These are phyloP conservation scores for Penicillium lagena DNA, from an alignment of 495 filamentous ascomycete genomes.

Conservation along the genomic window DNA sequence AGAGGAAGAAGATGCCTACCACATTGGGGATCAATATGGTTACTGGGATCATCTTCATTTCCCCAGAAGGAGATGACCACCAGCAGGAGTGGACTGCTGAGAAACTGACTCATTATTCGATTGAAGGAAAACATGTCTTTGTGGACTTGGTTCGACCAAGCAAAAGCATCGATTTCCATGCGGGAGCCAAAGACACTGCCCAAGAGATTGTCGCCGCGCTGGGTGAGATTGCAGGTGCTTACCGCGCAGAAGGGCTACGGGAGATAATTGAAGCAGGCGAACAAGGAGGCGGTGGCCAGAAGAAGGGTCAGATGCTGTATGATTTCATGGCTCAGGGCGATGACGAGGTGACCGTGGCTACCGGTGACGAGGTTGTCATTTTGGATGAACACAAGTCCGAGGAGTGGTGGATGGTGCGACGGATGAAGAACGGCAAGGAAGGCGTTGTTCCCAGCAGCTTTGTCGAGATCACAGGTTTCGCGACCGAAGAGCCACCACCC, in stretches of 20 bases:
- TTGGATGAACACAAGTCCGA: conserved; percentile 87
- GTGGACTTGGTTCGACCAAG: conserved; percentile 85
- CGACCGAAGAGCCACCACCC: conserved; percentile 31
- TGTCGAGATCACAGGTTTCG: conserved; percentile 71
- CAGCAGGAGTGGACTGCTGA: conserved; percentile 91
- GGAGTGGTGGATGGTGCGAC: conserved; percentile 96
- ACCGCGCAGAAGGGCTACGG: conserved; percentile 72
- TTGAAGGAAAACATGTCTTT: conserved; percentile 97
- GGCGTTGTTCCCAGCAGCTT: conserved; percentile 99
- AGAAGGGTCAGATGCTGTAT: conserved; percentile 78
- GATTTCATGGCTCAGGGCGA: conserved; percentile 96
- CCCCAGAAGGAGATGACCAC: conserved; percentile 82
- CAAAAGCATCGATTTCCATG: conserved; percentile 93
- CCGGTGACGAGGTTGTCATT: conserved; percentile 86
- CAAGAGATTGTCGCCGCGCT: conserved; percentile 84
- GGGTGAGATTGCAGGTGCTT: conserved; percentile 81
- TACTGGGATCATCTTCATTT: conserved; percentile 83
- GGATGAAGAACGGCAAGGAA: conserved; percentile 83
- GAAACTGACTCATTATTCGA: conserved; percentile 88
- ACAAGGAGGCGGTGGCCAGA: conserved; percentile 58
- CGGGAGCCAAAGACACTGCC: conserved; percentile 93
- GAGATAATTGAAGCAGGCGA: conserved; percentile 77
- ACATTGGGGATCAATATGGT: conserved; percentile 83
- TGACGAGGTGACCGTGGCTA: conserved; percentile 88
- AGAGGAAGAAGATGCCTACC: conserved; percentile 95